Conservation (phyloP, 108 stramenopile genomes). For the Cylindrotheca fusiformis region DNA sequence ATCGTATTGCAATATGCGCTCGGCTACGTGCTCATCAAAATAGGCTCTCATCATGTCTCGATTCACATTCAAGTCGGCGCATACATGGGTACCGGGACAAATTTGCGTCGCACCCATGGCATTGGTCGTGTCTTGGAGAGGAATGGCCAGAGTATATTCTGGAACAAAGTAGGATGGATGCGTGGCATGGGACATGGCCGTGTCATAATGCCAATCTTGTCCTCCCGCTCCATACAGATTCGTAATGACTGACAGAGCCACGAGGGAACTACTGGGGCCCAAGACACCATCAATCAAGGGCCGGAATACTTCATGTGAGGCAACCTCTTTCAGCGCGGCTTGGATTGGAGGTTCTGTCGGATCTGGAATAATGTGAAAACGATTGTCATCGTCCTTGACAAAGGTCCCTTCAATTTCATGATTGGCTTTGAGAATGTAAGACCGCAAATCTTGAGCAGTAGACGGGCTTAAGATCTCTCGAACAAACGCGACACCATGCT, state of each 20-base stretch:
- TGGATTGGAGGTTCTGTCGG: neutral
- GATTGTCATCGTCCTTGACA: neutral
- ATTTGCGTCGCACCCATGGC: conserved; percentile 46
- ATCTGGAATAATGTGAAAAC: neutral
- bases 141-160: conserved; percentile 37
- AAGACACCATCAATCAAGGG: conserved; percentile 23
- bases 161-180: conserved; percentile 27
- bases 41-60: neutral
- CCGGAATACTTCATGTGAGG: conserved; percentile 2
- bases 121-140: conserved; percentile 49
- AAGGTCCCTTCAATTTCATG: neutral
- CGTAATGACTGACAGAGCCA: conserved; percentile 34
- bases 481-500: conserved; percentile 24
- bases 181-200: neutral
- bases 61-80: conserved; percentile 12
- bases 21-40: conserved; percentile 11
- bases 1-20: conserved; percentile 6
- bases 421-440: conserved; percentile 9
- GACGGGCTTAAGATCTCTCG: conserved; percentile 1
- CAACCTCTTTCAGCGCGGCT: conserved; percentile 18
- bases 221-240: conserved; percentile 19
- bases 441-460: conserved; percentile 11
- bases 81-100: conserved; percentile 58
- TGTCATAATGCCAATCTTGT: conserved; percentile 34
- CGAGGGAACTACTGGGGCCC: conserved; percentile 27